Base-by-base conservation (phyloP, 1,284 basidiomycete species). In the Rhizopogon hawkerae region DNA sequence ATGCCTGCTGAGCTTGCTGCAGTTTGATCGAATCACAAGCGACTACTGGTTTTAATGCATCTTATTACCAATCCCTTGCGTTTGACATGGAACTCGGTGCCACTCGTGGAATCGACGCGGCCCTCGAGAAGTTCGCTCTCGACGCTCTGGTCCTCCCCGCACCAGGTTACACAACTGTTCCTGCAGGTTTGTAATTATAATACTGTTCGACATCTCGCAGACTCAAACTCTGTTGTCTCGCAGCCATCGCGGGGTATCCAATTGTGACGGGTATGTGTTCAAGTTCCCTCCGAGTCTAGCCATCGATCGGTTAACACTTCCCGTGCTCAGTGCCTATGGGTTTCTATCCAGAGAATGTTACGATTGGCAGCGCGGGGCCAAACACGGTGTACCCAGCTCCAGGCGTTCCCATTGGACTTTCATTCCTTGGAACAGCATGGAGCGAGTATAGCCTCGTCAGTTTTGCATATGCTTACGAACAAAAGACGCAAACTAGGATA, bases 401-500 rank as follows among this genome's bases (percentile, higher is more conserved):
- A 0, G 77, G 79, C 9, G 69, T 78, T 5, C 83, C 83, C 0
- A 77, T 84, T 42, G 83, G 83, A 0, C 63, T 86, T 2, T 76
- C 77, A 0, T 84, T 85, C 64, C 58, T 83, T 13, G 79, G 81
- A 3, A 79, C 77, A 1, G 80, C 81, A 3, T 84, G 75, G 63
- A 77, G 74, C 48, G 83, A 85, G 52, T 78, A 76, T 50, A 60
- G 76, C 26, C 67, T 85, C 29, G 69, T 86, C 47, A 68, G 74
- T 0, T 75, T 77, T 49, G 83, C 74, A 3, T 83, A 75, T 61
- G 81, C 82, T 1, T 85, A 81, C 57, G 82, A 86, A 57, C 81
- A 84, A 57, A 70, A 72, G 54, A 85, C 83, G 0, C 68, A 76
- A 52, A 77, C 74, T 3, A 61, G 83, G n/a, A 58, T 78, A 34